Conservation (phyloP, 1,139 yeast species). For the Zygotorulaspora mrakii region DNA sequence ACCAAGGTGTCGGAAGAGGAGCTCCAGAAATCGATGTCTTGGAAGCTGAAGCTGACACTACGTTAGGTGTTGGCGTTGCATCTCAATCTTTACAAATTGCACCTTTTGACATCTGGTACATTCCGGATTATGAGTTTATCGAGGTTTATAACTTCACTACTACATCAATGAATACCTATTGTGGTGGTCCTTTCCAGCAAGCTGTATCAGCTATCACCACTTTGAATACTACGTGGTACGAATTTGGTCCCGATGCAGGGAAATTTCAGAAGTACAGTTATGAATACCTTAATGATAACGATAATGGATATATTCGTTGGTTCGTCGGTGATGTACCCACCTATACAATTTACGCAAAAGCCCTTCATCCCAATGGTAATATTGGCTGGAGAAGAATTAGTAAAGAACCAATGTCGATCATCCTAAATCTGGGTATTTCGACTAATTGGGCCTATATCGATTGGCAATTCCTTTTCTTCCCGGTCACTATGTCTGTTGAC, state of each 20-base stretch:
- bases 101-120: constrained; percentile 82
- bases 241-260: constrained; percentile 46
- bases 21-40: constrained; percentile 86
- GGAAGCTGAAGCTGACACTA: constrained; percentile 65
- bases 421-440: constrained; percentile 76
- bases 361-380: constrained; percentile 80
- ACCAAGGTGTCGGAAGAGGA: constrained; percentile 74
- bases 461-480: constrained; percentile 69
- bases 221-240: constrained; percentile 73
- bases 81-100: constrained; percentile 84
- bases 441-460: constrained; percentile 80
- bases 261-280: constrained; percentile 69
- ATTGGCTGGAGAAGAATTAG: constrained; percentile 69
- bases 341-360: constrained; percentile 54
- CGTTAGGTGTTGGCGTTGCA: constrained; percentile 55
- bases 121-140: constrained; percentile 71
- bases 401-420: constrained; percentile 81
- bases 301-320: constrained; percentile 76
- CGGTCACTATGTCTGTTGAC: constrained; percentile 63
- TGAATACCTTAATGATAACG: constrained; percentile 67
- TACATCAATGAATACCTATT: constrained; percentile 69
- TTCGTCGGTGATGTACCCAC: constrained; percentile 69
- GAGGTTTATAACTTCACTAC: constrained; percentile 57
- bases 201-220: constrained; percentile 74
- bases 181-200: constrained; percentile 85